Evolutionary conservation across 352 stramenopile species (phyloP).

Genomic region (Plasmopara halstedii): DNA sequence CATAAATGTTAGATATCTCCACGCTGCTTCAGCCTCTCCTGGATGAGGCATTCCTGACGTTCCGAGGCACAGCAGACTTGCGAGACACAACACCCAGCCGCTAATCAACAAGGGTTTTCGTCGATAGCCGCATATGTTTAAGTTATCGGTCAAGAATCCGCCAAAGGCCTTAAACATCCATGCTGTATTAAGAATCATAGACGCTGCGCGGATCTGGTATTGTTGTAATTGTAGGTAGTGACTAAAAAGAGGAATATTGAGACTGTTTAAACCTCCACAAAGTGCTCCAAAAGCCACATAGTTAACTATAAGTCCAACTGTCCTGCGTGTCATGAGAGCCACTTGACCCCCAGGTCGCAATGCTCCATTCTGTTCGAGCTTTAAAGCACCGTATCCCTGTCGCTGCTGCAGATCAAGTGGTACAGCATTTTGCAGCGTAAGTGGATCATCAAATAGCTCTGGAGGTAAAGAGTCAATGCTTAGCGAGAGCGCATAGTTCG

Average conservation of each 20-base stretch:
- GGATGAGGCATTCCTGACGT: background rate
- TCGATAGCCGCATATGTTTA: conserved; percentile 45
- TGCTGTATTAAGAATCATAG: conserved; percentile 42
- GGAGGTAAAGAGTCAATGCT: conserved; percentile 20
- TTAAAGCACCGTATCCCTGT: conserved; percentile 50
- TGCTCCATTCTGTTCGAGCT: conserved; percentile 54
- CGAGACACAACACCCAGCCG: conserved; percentile 42
- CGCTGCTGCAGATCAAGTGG: conserved; percentile 12
- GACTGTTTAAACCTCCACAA: conserved; percentile 55
- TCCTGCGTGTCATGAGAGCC: conserved; percentile 33
- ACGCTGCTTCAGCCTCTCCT: conserved; percentile 19
- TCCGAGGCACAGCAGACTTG: conserved; percentile 31
- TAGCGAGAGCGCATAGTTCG: conserved; percentile 10
- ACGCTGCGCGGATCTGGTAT: conserved; percentile 46
- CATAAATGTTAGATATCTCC: conserved; percentile 64
- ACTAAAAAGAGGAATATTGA: conserved; percentile 46
- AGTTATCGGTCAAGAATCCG: conserved; percentile 53
- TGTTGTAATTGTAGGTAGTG: conserved; percentile 57
- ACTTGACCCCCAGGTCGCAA: conserved; percentile 48
- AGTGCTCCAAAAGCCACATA: conserved; percentile 60
- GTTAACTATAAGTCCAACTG: conserved; percentile 58
- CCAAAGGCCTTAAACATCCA: conserved; percentile 67
- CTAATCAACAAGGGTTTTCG: conserved; percentile 63
- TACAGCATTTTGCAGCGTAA: conserved; percentile 5
- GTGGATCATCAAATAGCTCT: conserved; percentile 10